A percentile compares a stretch with the other conserved stretches of the same genome.
Evolutionary conservation across 2,329 filamentous ascomycete species (phyloP).

Genomic region (Dichotomopilus funicola): DNA sequence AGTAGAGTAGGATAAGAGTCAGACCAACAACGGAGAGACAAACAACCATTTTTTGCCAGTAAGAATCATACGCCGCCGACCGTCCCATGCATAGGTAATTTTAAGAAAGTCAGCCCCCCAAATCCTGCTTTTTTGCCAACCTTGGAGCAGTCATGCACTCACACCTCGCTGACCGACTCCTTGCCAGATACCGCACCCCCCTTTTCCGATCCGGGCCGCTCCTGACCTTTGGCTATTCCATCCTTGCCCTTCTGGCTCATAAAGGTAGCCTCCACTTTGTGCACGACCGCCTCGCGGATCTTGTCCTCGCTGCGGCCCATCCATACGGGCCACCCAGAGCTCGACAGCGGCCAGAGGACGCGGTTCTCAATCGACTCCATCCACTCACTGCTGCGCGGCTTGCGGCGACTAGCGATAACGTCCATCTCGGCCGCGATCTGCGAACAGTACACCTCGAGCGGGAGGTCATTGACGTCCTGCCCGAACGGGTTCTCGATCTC

Average conservation of each 20-base stretch:
- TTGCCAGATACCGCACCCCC: not conserved
- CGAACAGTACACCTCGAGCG: slow-evolving; percentile 58
- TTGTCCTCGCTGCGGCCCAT: slow-evolving; percentile 40
- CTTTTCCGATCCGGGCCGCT: slow-evolving; percentile 3
- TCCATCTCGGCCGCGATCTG: slow-evolving; percentile 60
- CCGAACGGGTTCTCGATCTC: slow-evolving; percentile 69
- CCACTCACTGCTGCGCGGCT: slow-evolving; percentile 47
- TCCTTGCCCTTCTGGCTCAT: slow-evolving; percentile 24
- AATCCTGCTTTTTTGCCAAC: no score
- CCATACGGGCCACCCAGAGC: slow-evolving; percentile 42
- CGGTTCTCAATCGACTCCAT: slow-evolving; percentile 33
- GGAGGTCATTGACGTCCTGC: slow-evolving; percentile 61
- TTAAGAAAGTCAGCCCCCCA: no score
- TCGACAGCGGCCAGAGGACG: slow-evolving; percentile 37
- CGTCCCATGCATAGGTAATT: no score
- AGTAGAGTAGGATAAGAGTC: no score
- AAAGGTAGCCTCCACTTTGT: slow-evolving; percentile 29
- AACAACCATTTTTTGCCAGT: no score
- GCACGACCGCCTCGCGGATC: slow-evolving; percentile 39
- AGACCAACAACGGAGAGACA: no score
- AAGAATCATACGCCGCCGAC: no score
- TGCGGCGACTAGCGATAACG: slow-evolving; percentile 50
- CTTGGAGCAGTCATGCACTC: not conserved
- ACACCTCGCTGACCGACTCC: slow-evolving; percentile 5
- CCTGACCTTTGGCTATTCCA: not conserved